A percentile compares a stretch with the other conserved stretches of the same genome.
phyloP scores from a whole-genome alignment of 2,329 filamentous ascomycete species.

The Colletotrichum musae region DNA sequence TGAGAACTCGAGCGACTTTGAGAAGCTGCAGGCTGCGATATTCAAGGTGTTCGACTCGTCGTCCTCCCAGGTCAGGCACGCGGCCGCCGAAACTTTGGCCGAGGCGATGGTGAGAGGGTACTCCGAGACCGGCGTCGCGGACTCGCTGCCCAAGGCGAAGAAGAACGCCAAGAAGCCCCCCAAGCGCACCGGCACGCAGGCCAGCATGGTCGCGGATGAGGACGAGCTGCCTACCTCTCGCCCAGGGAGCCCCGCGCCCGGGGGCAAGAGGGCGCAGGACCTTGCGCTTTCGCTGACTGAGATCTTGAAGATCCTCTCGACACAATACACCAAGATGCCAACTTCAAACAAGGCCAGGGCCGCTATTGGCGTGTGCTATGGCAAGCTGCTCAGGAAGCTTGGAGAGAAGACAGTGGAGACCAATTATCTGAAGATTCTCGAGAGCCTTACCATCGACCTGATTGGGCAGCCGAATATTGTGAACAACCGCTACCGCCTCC shows the following conservation, averaged over 20 bases:
- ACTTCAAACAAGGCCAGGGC: conserved; percentile 87
- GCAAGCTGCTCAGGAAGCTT: conserved; percentile 82
- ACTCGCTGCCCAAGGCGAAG: conserved; percentile 72
- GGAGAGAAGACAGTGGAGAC: conserved; percentile 87
- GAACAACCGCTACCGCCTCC: conserved; percentile 88
- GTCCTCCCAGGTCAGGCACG: conserved; percentile 82
- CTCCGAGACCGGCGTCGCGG: conserved; percentile 69
- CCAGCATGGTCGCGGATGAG: conserved; percentile 77
- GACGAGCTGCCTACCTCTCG: conserved; percentile 75
- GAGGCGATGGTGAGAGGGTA: conserved; percentile 87
- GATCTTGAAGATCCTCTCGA: conserved; percentile 83
- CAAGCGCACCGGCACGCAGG: conserved; percentile 72
- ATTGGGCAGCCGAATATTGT: conserved; percentile 81
- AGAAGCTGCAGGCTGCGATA: conserved; percentile 84
- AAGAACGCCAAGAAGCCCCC: conserved; percentile 74
- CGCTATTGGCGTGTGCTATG: conserved; percentile 89
- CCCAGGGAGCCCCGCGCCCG: conserved; percentile 80
- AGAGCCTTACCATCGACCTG: conserved; percentile 85
- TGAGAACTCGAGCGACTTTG: conserved; percentile 90
- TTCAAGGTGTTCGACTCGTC: conserved; percentile 90
- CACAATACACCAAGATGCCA: conserved; percentile 83
- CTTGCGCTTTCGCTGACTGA: conserved; percentile 83
- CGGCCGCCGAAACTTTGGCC: conserved; percentile 88
- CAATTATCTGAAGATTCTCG: conserved; percentile 85
- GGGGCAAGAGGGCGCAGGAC: conserved; percentile 78